These are phyloP conservation scores for Tardiomyces digboiensis DNA, from an alignment of 1,139 yeast genomes.

Conservation along the genomic window DNA sequence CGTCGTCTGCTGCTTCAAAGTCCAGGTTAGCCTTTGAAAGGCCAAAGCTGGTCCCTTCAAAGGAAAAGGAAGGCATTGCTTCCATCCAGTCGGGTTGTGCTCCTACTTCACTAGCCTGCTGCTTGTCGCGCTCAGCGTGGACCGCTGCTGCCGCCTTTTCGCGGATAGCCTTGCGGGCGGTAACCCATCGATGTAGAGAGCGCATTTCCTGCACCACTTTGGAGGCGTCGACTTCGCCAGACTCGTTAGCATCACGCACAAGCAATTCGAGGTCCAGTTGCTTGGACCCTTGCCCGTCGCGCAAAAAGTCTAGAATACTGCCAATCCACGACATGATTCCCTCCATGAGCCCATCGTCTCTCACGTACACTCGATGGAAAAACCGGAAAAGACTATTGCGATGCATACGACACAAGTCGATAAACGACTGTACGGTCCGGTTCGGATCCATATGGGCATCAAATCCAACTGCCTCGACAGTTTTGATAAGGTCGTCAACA, in stretches of 20 bases:
- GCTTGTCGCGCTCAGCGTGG: slow-evolving; percentile 27
- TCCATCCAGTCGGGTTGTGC: slow-evolving; percentile 9
- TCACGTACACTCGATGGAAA: slow-evolving; percentile 62
- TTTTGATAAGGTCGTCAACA: slow-evolving; percentile 55
- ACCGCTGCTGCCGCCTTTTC: slow-evolving; percentile 15
- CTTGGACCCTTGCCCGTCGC: slow-evolving; percentile 33
- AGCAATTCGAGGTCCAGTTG: slow-evolving; percentile 26
- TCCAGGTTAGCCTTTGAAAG: slow-evolving; percentile 31
- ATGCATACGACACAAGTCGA: slow-evolving; percentile 57
- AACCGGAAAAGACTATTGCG: slow-evolving; percentile 63
- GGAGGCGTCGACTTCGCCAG: slow-evolving; percentile 34
- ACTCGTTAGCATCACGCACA: slow-evolving; percentile 19
- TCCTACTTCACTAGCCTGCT: not conserved
- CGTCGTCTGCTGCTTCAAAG: slow-evolving; percentile 26
- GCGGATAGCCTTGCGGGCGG: slow-evolving; percentile 24
- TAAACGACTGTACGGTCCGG: slow-evolving; percentile 54
- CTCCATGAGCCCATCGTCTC: slow-evolving; percentile 69
- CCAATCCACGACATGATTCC: slow-evolving; percentile 67
- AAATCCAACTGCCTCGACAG: slow-evolving; percentile 40
- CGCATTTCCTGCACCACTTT: slow-evolving; percentile 37
- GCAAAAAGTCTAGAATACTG: slow-evolving; percentile 49
- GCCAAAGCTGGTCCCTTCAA: slow-evolving; percentile 47
- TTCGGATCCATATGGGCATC: slow-evolving; percentile 33
- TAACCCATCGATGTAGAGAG: slow-evolving; percentile 35
- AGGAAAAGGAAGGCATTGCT: slow-evolving; percentile 32